Percentiles rank a stretch among this genome's conserved stretches.
These are phyloP conservation scores for Luffa aegyptiaca DNA, from an alignment of 306 rosid species.

Conservation along the genomic window DNA sequence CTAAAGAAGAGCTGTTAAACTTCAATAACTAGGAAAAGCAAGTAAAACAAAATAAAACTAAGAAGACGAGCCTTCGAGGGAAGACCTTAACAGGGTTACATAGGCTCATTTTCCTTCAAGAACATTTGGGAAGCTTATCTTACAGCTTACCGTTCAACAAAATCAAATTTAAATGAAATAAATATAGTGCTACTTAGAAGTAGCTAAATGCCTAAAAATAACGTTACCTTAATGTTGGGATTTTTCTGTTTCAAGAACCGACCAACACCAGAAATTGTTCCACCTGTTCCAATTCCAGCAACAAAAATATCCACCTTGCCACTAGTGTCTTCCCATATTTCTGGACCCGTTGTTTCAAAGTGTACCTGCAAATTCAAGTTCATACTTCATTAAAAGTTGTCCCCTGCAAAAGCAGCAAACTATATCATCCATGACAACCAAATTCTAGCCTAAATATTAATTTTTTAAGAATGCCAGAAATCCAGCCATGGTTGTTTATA, in stretches of 20 bases:
- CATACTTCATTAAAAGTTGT: background rate
- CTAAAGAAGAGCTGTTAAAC: background rate
- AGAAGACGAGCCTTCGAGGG: background rate
- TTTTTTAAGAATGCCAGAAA: background rate
- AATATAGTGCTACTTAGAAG: background rate
- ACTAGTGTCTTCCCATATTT: conserved; percentile 96
- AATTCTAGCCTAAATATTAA: background rate
- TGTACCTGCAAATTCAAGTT: conserved; percentile 56
- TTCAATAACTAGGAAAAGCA: background rate
- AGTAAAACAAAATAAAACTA: background rate
- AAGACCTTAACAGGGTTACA: background rate
- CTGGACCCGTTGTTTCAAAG: conserved; percentile 98
- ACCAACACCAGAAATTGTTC: conserved; percentile 88
- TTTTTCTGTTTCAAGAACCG: conserved; percentile 71
- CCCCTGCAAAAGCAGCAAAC: background rate
- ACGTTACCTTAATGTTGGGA: conserved; percentile 64
- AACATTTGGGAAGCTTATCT: background rate
- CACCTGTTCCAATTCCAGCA: conserved; percentile 99
- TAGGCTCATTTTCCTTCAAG: background rate
- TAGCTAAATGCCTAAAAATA: conserved; percentile 9
- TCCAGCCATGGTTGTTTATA: background rate
- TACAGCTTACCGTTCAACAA: background rate
- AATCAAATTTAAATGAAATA: background rate
- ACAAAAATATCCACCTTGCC: conserved; percentile 93
- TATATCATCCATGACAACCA: background rate